Evolutionary conservation across 805 yeast species (phyloP).

Genomic region (Hemisphaericaspora nanyangensis): DNA sequence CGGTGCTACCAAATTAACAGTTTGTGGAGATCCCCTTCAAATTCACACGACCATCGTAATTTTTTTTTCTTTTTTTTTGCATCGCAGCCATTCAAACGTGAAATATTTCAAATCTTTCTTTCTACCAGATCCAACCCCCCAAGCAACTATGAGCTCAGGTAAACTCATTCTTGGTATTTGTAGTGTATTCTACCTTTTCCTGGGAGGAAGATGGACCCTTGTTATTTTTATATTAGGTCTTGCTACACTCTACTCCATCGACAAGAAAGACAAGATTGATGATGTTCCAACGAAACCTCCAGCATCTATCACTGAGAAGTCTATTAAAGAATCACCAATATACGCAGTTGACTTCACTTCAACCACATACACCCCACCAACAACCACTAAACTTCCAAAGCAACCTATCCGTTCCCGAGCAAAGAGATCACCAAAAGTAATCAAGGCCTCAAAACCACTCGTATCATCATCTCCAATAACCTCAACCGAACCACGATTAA

Average conservation of each 20-base stretch:
- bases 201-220: slow-evolving; percentile 44
- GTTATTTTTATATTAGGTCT: slow-evolving; percentile 19
- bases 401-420: slow-evolving; percentile 10
- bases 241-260: slow-evolving; percentile 6
- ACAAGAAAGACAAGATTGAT: not conserved
- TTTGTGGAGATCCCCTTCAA: too few species aligned
- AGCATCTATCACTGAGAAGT: not conserved
- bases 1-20: too few species aligned
- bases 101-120: slow-evolving; percentile 2
- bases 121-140: not conserved
- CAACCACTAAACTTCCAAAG: slow-evolving; percentile 12
- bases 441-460: slow-evolving; percentile 33
- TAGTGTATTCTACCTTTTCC: slow-evolving; percentile 24
- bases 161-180: slow-evolving; percentile 18
- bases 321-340: slow-evolving; percentile 25
- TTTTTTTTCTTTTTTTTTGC: slow-evolving; percentile 2
- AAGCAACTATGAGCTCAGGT: slow-evolving; percentile 4
- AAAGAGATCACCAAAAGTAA: slow-evolving; percentile 38
- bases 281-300: not conserved
- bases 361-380: slow-evolving; percentile 23
- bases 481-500: slow-evolving; percentile 31
- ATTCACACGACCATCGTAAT: not conserved
- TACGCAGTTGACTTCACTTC: slow-evolving; percentile 43
- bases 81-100: slow-evolving; percentile 9
- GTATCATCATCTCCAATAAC: slow-evolving; percentile 9